Evolutionary conservation across 2,329 filamentous ascomycete genomes (phyloP), one percentile per base, ranked within the genome.

Genomic region (Amphichorda felina): DNA sequence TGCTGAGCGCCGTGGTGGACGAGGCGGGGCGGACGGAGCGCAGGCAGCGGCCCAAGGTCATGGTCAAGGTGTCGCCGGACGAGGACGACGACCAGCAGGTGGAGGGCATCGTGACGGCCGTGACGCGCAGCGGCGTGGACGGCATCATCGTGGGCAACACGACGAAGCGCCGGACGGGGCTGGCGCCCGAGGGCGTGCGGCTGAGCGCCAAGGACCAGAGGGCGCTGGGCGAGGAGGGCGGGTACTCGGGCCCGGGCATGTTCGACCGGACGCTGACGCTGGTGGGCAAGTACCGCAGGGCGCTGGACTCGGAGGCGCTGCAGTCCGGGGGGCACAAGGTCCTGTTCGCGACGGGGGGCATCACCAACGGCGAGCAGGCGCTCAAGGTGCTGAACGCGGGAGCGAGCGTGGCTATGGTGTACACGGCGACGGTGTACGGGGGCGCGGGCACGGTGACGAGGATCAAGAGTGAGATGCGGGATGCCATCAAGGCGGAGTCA

Each of bases 61-160:
- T 98, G 85, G 91, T 98, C 49, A 98, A 98, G 65, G 89, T 98
- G 15, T 94, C 85, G 40, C 91, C 91, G 0, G 91, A 98, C 48
- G 91, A 96, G 60, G 86, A 95, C 54, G 76, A 81, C 15, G 78
- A 87, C 35, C 66, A 77, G 38, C 87, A 98, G 54, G 75, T 98
- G 41, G 72, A 79, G 29, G 91, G 88, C 8, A 94, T 98, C 38
- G 89, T 86, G 41, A 75, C 87, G 46, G 88, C 88, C 0, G 79
- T 94, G 10, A 82, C 77, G 66, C 67, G 68, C 45, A 86, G 83
- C 40, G 88, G 88, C 6, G 88, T 96, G 2, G 88, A 95, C 48
- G 91, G 91, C 19, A 77, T 98, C 25, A 95, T 98, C 42, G 89
- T 98, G 4, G 91, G 89, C 9, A 98, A 98, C 64, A 98, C 91